Conservation (phyloP, 2,329 filamentous ascomycete species). For the Colletotrichum gloeosporioides region DNA sequence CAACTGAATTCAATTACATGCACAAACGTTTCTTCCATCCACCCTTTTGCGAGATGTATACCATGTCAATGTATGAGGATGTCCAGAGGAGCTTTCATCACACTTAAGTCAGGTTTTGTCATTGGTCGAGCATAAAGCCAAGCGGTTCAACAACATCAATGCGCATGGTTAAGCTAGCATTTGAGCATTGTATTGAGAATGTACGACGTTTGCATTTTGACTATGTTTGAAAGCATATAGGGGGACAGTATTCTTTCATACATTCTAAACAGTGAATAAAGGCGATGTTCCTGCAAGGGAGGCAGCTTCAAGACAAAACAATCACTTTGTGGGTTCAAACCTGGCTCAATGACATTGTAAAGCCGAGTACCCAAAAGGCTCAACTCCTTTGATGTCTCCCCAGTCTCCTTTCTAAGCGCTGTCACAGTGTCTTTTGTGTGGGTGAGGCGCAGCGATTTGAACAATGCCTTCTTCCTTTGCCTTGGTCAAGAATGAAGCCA, state of each 20-base stretch:
- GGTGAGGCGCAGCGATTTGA: not conserved
- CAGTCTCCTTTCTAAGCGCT: not conserved
- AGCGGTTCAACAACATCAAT: not conserved
- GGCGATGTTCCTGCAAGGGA: not conserved
- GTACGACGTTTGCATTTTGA: not conserved
- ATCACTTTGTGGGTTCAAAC: not conserved
- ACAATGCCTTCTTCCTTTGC: not conserved
- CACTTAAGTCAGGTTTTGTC: not conserved
- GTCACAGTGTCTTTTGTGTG: not conserved
- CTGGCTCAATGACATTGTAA: not conserved
- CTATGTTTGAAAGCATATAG: no score
- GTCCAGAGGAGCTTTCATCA: fast-evolving
- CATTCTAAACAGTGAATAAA: not conserved
- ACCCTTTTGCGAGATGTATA: not conserved
- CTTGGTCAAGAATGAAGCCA: not conserved
- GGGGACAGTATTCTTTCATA: no score
- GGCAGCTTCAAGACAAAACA: not conserved
- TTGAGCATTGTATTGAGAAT: not conserved
- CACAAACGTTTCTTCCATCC: not conserved
- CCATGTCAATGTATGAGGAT: not conserved
- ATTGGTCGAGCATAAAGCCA: not conserved
- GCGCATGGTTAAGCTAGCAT: not conserved
- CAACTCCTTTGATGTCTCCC: not conserved
- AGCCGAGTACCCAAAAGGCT: not conserved
- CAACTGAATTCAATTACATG: not conserved